Evolutionary conservation across 208 protist genomes (phyloP).

Genomic region (Trichomonas tenax): DNA sequence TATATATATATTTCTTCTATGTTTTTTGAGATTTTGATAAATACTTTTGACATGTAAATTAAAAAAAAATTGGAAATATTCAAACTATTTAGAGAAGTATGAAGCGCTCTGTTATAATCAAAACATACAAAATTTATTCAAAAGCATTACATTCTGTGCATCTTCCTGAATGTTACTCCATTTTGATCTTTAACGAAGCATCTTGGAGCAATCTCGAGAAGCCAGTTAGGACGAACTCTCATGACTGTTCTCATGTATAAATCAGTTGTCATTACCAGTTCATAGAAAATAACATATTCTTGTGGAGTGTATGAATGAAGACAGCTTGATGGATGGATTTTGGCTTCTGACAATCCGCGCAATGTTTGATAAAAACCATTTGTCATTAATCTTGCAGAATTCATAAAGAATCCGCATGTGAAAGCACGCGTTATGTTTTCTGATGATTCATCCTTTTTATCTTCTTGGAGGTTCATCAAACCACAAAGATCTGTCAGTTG

Average conservation of each 20-base stretch:
- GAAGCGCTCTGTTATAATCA: too few relatives aligned
- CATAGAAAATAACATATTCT: constrained; percentile 86
- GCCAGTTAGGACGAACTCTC: constrained; percentile 43
- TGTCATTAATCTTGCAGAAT: constrained; percentile 52
- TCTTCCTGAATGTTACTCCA: background rate
- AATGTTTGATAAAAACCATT: constrained; percentile 58
- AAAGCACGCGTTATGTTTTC: constrained; percentile 29
- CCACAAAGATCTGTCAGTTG: constrained; percentile 58
- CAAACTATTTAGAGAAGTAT: too few relatives aligned
- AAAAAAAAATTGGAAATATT: too few relatives aligned
- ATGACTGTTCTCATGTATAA: constrained; percentile 79
- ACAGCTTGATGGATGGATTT: constrained; percentile 51
- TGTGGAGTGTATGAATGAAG: constrained; percentile 45
- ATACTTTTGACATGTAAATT: too few relatives aligned
- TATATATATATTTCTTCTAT: too few relatives aligned
- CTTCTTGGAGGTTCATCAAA: constrained; percentile 59
- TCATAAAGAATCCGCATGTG: constrained; percentile 61
- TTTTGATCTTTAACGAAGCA: background rate
- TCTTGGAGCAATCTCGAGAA: constrained; percentile 22
- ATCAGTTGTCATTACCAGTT: constrained; percentile 74
- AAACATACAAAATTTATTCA: too few relatives aligned
- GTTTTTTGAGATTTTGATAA: too few relatives aligned
- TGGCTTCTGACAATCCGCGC: background rate
- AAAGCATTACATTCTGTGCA: too few relatives aligned
- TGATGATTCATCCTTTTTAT: constrained; percentile 22